Conservation (phyloP, 441 rosid species). For the Eruca vesicaria region DNA sequence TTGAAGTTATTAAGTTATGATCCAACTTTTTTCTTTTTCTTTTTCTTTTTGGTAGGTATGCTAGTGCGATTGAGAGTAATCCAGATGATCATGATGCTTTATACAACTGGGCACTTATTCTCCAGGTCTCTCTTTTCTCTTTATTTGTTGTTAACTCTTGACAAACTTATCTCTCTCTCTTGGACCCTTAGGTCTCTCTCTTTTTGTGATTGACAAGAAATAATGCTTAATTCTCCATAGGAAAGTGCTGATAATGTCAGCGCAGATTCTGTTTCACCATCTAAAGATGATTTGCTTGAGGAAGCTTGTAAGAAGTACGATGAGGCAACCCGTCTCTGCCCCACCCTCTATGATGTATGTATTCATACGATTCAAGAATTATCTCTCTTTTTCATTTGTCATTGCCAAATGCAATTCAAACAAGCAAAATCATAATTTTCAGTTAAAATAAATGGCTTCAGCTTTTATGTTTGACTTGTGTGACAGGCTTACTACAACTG, state of each 20-base stretch:
- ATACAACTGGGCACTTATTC: constrained; percentile 98
- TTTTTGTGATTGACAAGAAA: too few relatives aligned
- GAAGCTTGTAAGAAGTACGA: constrained; percentile 97
- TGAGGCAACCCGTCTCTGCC: constrained; percentile 89
- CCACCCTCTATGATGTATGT: constrained; percentile 95
- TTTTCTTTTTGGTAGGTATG: constrained; percentile 79
- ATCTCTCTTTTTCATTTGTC: constrained; percentile 10
- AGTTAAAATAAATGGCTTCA: not conserved
- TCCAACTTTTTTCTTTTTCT: constrained; percentile 26
- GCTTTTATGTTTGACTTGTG: not conserved
- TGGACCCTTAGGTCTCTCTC: too few relatives aligned
- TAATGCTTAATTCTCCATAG: constrained; percentile 38
- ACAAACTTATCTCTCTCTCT: not conserved
- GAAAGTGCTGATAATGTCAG: constrained; percentile 98
- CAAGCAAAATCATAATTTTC: not conserved
- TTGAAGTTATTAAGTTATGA: not conserved
- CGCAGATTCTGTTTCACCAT: constrained; percentile 88
- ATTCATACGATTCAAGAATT: not conserved
- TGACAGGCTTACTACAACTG: constrained; percentile 94
- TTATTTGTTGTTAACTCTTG: not conserved
- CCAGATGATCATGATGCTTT: constrained; percentile 95
- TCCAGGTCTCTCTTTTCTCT: constrained; percentile 63
- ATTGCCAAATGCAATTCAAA: not conserved
- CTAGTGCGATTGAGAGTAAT: constrained; percentile 82
- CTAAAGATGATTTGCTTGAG: constrained; percentile 96